Evolutionary conservation across 2,329 filamentous ascomycete species (phyloP), one percentile per base, ranked within the genome.

Genomic region (Pyrenochaeta sp.): DNA sequence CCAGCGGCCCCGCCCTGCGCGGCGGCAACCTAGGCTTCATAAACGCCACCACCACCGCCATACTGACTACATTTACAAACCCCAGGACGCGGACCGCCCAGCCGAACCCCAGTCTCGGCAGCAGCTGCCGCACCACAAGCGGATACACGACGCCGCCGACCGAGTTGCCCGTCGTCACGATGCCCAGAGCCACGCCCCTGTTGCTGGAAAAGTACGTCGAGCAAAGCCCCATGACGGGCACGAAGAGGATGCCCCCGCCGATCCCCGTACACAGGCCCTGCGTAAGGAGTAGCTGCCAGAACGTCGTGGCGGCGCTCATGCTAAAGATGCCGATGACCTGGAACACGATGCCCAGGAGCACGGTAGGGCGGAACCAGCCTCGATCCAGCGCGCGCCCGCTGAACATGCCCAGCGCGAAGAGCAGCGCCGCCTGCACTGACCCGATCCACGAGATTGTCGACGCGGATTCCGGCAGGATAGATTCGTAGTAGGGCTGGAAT

Each of bases 91-190:
- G 45, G 2, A 67, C 57, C 4, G 66, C 68, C 64, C 66, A 68
- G 3, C 50, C 55, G 32, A 67, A 68, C 1, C 67, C 65, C 5
- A 68, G 37, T 22, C 48, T 55, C 3, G 3, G 74, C 68, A 86
- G 68, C 17, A 87, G 67, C 41, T 82, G 77, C 15, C 68, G 63
- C 3, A 76, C 69, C 3, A 78, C 59, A 5, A 81, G 67, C 0
- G 85, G 84, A 57, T 85, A 88, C 1, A 87, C 73, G 27, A 87
- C 71, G 0, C 84, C 84, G 1, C 85, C 86, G 0, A 79, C 77
- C 0, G 78, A 78, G 19, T 81, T 82, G 0, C 86, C 86, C 0
- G 79, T 79, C 0, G 83, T 81, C 1, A 76, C 75, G 6, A 85
- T 72, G 0, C 81, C 82, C 13, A 87, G 73, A 1, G 84, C 85